Percentiles rank a stretch among this genome's conserved stretches.
Conservation (phyloP, 2,329 filamentous ascomycete genomes). For the Fusarium graminum region DNA sequence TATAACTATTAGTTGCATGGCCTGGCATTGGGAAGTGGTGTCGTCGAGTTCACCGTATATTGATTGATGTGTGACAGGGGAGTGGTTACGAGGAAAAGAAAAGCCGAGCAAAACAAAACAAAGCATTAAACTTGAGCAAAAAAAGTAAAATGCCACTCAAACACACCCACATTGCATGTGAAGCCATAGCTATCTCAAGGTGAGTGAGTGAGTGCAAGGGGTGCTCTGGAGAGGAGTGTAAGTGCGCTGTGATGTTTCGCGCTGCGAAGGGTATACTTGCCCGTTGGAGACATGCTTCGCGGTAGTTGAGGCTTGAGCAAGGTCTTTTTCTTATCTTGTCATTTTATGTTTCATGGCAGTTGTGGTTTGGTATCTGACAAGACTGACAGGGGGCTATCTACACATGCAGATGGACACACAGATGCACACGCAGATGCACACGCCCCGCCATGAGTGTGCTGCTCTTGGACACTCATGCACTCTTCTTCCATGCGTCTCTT, state of each 20-base stretch:
- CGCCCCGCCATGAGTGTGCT: slow-evolving; percentile 26
- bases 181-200: neutral
- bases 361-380: neutral
- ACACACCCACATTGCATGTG: neutral
- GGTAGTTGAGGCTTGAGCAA: slow-evolving; percentile 11
- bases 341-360: slow-evolving; percentile 18
- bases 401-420: neutral
- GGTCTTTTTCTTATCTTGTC: slow-evolving; percentile 12
- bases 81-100: neutral
- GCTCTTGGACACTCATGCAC: neutral
- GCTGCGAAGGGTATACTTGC: neutral
- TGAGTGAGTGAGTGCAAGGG: neutral
- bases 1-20: neutral
- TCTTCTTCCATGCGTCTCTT: slow-evolving; percentile 14
- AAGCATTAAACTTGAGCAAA: neutral
- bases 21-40: slow-evolving; percentile 13
- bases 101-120: neutral
- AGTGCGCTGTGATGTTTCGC: neutral
- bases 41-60: slow-evolving; percentile 3
- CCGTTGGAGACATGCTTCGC: neutral
- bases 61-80: neutral
- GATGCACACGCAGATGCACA: slow-evolving; percentile 16
- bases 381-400: no score
- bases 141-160: neutral
- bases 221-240: neutral